Conservation (phyloP, 2,329 filamentous ascomycete species). For the Exophiala sp. region DNA sequence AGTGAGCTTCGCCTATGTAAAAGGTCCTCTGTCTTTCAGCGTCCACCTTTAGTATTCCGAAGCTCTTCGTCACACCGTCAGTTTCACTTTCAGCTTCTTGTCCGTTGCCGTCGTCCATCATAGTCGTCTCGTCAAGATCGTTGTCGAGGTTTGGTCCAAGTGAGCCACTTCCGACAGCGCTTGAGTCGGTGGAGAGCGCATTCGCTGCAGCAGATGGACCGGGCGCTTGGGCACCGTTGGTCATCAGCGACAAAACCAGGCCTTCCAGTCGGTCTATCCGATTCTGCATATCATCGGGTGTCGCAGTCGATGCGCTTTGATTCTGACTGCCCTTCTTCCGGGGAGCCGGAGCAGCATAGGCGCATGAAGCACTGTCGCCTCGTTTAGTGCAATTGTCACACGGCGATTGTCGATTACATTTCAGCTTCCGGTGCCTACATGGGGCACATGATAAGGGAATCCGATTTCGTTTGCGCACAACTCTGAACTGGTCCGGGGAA, state of each 20-base stretch:
- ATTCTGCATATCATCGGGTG: conserved; percentile 96
- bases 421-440: conserved; percentile 86
- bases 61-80: conserved; percentile 64
- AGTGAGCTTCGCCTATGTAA: conserved; percentile 78
- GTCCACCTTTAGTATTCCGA: conserved; percentile 79
- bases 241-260: conserved; percentile 88
- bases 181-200: conserved; percentile 26
- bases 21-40: conserved; percentile 66
- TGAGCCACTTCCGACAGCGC: conserved; percentile 43
- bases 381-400: conserved; percentile 94
- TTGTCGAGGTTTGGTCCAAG: conserved; percentile 34
- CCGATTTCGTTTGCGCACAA: conserved; percentile 86
- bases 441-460: conserved; percentile 87
- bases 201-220: conserved; percentile 56
- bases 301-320: conserved; percentile 48
- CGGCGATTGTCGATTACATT: conserved; percentile 86
- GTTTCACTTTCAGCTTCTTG: conserved; percentile 61
- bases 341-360: conserved; percentile 66
- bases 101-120: conserved; percentile 49
- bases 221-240: conserved; percentile 64
- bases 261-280: conserved; percentile 92
- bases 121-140: conserved; percentile 30
- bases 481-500: conserved; percentile 82
- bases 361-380: conserved; percentile 72
- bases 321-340: conserved; percentile 62